phyloP scores from a whole-genome alignment of 1,284 basidiomycete genomes.

The Papiliotrema laurentii region DNA sequence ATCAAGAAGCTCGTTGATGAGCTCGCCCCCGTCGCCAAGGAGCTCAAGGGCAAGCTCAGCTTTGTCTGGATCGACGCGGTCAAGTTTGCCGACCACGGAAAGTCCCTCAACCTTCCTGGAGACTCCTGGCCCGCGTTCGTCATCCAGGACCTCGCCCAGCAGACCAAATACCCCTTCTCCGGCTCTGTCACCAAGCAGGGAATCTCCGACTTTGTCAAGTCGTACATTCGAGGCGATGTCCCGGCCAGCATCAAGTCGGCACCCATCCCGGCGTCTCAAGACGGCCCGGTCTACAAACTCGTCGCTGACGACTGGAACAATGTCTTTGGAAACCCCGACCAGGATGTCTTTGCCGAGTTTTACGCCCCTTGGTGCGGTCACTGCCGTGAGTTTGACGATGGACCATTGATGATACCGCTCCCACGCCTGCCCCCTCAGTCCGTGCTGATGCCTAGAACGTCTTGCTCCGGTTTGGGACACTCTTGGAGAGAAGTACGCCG shows the following conservation, averaged over 20 bases:
- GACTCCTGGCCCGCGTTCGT: slow-evolving; percentile 89
- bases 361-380: slow-evolving; percentile 84
- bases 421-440: slow-evolving; percentile 11
- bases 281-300: slow-evolving; percentile 75
- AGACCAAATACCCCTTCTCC: slow-evolving; percentile 83
- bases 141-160: slow-evolving; percentile 76
- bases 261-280: slow-evolving; percentile 76
- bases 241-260: slow-evolving; percentile 85
- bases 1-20: slow-evolving; percentile 65
- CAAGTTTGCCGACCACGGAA: slow-evolving; percentile 94
- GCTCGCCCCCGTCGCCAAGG: slow-evolving; percentile 70
- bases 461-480: slow-evolving; percentile 92
- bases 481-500: slow-evolving; percentile 78
- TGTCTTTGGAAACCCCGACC: slow-evolving; percentile 76
- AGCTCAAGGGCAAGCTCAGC: slow-evolving; percentile 83
- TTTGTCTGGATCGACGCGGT: slow-evolving; percentile 98
- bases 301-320: slow-evolving; percentile 89
- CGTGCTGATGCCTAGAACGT: slow-evolving; percentile 46
- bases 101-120: slow-evolving; percentile 79
- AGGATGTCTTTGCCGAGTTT: slow-evolving; percentile 96
- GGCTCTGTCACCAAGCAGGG: slow-evolving; percentile 53
- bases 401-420: too few species aligned
- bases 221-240: slow-evolving; percentile 70
- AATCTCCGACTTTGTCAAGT: slow-evolving; percentile 59
- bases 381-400: slow-evolving; percentile 33